phyloP scores from a whole-genome alignment of 2,329 filamentous ascomycete species.

The Apiospora arundinis region DNA sequence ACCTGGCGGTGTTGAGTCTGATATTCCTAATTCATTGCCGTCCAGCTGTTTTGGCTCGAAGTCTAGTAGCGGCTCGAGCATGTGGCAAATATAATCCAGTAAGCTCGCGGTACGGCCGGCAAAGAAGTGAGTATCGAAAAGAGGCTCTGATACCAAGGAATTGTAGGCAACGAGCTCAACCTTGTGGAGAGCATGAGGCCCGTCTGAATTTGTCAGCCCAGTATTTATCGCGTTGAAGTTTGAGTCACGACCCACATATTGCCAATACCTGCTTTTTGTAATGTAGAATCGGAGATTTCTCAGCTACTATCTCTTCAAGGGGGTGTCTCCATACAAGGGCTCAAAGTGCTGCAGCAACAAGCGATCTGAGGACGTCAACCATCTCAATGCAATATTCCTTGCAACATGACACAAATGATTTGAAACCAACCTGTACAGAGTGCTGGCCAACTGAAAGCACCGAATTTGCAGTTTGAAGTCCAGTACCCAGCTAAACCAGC shows the following conservation, averaged over 20 bases:
- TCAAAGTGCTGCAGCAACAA: neutral
- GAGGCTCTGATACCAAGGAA: neutral
- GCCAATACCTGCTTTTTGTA: neutral
- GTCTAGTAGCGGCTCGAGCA: neutral
- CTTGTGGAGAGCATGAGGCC: neutral
- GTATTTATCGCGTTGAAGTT: neutral
- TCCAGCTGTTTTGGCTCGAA: neutral
- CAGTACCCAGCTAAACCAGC: neutral
- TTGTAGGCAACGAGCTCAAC: constrained; percentile 1
- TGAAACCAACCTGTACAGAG: neutral
- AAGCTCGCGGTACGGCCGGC: neutral
- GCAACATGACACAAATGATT: neutral
- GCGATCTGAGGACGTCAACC: neutral
- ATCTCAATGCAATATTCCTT: neutral
- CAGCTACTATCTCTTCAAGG: neutral
- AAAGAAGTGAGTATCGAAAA: neutral
- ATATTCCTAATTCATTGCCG: neutral
- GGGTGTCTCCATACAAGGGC: neutral
- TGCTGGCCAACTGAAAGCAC: neutral
- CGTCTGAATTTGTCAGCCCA: neutral
- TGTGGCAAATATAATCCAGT: neutral
- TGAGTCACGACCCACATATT: neutral
- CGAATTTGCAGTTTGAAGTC: neutral
- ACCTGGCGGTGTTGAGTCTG: neutral
- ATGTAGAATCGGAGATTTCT: neutral